These are phyloP conservation scores for Gossypium trilobum DNA, from an alignment of 441 rosid genomes.

Conservation along the genomic window DNA sequence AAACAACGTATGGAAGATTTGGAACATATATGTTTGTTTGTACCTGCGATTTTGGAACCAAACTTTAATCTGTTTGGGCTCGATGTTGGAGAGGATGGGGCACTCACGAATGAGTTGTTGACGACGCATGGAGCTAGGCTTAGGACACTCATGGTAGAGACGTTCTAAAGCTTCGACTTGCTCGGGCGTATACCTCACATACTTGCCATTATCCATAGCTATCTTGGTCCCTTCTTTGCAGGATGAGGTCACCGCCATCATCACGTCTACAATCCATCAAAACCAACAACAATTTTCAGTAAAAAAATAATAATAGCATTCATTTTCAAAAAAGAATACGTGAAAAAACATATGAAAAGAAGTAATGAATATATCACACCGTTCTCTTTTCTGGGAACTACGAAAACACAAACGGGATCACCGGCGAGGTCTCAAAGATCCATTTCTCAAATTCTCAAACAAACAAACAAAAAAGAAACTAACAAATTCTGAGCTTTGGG, in stretches of 20 bases:
- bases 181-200: conserved; percentile 63
- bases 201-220: conserved; percentile 62
- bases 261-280: conserved; percentile 17
- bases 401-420: conserved; percentile 11
- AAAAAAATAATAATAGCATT: background rate
- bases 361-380: background rate
- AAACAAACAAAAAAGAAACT: background rate
- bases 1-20: background rate
- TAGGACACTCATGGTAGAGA: conserved; percentile 60
- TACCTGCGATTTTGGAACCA: conserved; percentile 56
- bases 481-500: background rate
- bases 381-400: background rate
- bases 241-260: conserved; percentile 55
- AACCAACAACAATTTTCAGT: background rate
- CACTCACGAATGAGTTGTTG: conserved; percentile 66
- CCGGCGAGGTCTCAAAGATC: conserved; percentile 9
- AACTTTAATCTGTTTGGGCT: conserved; percentile 73
- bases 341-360: background rate
- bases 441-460: background rate
- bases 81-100: conserved; percentile 64
- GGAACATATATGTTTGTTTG: background rate
- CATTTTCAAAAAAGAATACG: background rate
- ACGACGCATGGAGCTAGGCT: conserved; percentile 65
- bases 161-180: conserved; percentile 68
- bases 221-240: conserved; percentile 36